These are phyloP conservation scores for Harringtonia lauricola DNA, from an alignment of 2,329 filamentous ascomycete genomes.

Conservation along the genomic window DNA sequence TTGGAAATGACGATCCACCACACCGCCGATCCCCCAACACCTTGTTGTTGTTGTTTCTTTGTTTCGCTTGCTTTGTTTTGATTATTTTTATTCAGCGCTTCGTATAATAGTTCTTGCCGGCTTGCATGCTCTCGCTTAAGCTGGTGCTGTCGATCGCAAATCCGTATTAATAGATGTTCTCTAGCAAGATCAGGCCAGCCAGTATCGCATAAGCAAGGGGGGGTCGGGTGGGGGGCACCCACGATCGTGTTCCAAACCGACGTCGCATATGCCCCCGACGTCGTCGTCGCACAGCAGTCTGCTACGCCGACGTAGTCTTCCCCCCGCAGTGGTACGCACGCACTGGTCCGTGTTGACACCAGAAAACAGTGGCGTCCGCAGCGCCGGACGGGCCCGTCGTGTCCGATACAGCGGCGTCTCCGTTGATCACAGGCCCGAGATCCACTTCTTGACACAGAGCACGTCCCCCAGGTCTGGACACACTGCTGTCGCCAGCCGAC, in stretches of 20 bases:
- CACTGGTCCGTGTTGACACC: constrained; percentile 54
- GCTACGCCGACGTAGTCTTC: constrained; percentile 42
- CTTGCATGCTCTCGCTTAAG: neutral
- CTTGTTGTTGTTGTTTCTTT: no score
- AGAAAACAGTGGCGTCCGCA: constrained; percentile 39
- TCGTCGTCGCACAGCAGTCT: constrained; percentile 43
- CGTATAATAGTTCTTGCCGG: neutral
- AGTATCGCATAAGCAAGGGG: no score
- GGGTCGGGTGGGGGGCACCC: no score
- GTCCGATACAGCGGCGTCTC: constrained; percentile 29
- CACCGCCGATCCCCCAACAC: no score
- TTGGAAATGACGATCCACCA: no score
- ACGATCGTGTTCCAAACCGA: constrained; percentile 24
- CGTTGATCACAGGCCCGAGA: constrained; percentile 43
- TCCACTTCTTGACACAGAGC: constrained; percentile 44
- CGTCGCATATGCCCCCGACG: constrained; percentile 23
- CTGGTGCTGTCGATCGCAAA: no score
- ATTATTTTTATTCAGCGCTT: no score
- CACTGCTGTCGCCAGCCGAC: constrained; percentile 28
- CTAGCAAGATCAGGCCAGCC: no score
- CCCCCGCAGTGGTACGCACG: constrained; percentile 43
- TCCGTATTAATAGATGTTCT: neutral
- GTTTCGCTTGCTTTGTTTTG: no score
- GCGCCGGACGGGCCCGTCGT: constrained; percentile 19
- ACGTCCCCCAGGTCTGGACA: constrained; percentile 27